phyloP scores from a whole-genome alignment of 2,329 filamentous ascomycete genomes.

The Thyridium curvatum region DNA sequence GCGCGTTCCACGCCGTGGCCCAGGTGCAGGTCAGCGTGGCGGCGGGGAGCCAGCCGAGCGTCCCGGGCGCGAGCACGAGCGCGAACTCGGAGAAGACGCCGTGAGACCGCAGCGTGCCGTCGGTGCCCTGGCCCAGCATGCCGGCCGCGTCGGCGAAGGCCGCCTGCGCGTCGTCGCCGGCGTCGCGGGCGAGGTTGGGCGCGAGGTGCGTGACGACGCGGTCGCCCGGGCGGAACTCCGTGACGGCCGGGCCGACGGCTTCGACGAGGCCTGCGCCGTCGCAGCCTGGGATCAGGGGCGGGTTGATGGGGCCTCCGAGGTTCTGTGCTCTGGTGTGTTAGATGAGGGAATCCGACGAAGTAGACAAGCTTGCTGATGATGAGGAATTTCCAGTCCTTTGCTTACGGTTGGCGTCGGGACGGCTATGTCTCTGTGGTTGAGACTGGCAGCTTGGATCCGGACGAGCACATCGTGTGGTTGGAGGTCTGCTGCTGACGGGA shows the following conservation, averaged over 20 bases:
- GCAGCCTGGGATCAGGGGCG: slow-evolving; percentile 22
- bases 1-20: slow-evolving; percentile 43
- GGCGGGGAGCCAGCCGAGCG: slow-evolving; percentile 27
- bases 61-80: slow-evolving; percentile 43
- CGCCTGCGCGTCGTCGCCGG: slow-evolving; percentile 15
- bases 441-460: slow-evolving; percentile 39
- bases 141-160: slow-evolving; percentile 22
- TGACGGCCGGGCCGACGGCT: slow-evolving; percentile 45
- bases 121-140: slow-evolving; percentile 49
- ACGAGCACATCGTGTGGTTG: slow-evolving; percentile 55
- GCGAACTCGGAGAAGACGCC: slow-evolving; percentile 50
- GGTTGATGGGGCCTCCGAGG: slow-evolving; percentile 7
- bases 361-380: no score
- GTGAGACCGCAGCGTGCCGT: slow-evolving; percentile 53
- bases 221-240: slow-evolving; percentile 40
- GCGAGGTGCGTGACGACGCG: slow-evolving; percentile 46
- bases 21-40: slow-evolving; percentile 41
- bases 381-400: no score
- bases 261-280: slow-evolving; percentile 36
- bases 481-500: slow-evolving; percentile 22
- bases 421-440: slow-evolving; percentile 41
- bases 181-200: slow-evolving; percentile 7
- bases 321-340: slow-evolving; percentile 5
- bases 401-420: slow-evolving; percentile 25
- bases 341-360: no score